These are phyloP conservation scores for Quercus suber DNA, from an alignment of 306 rosid genomes.

Conservation along the genomic window DNA sequence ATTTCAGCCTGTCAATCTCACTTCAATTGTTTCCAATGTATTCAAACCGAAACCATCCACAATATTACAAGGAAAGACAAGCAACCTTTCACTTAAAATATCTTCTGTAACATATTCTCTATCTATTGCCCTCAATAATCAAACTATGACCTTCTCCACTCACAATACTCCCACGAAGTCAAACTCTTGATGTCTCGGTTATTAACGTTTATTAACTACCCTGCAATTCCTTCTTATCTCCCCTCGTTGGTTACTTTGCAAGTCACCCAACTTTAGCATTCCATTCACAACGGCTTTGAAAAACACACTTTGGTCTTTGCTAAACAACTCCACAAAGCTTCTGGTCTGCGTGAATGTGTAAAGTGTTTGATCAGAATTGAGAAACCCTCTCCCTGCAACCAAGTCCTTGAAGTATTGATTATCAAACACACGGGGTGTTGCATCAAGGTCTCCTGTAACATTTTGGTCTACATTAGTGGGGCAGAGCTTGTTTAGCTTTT, in stretches of 20 bases:
- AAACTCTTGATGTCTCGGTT: not conserved
- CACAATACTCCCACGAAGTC: not conserved
- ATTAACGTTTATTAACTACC: slow-evolving; percentile 54
- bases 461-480: slow-evolving; percentile 66
- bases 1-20: no score
- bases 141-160: not conserved
- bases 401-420: slow-evolving; percentile 92
- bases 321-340: slow-evolving; percentile 41
- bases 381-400: slow-evolving; percentile 70
- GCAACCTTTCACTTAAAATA: no score
- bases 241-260: slow-evolving; percentile 61
- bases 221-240: slow-evolving; percentile 81
- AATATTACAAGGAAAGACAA: not conserved
- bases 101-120: no score
- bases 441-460: slow-evolving; percentile 68
- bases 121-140: not conserved
- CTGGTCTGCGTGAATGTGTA: slow-evolving; percentile 46
- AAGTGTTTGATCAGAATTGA: slow-evolving; percentile 85
- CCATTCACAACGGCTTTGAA: slow-evolving; percentile 67
- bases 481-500: slow-evolving; percentile 54
- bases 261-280: slow-evolving; percentile 82
- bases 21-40: not conserved
- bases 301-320: slow-evolving; percentile 39
- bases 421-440: slow-evolving; percentile 70
- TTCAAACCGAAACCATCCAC: slow-evolving; percentile 16